Base-by-base conservation (phyloP, 1,284 basidiomycete genomes). In the Cystobasidium pallidum region DNA sequence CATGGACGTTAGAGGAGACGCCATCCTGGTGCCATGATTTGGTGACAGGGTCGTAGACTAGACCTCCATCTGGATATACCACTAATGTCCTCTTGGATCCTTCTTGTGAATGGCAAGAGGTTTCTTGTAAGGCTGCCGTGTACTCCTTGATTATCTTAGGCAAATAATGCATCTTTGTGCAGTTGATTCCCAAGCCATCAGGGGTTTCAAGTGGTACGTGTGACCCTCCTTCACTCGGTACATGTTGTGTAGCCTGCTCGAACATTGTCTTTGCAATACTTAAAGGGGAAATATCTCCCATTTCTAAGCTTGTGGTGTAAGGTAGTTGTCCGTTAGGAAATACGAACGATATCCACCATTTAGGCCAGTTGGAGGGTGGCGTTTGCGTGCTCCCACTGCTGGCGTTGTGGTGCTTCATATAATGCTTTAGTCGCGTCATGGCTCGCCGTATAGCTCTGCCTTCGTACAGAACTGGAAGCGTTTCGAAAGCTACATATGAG, bases 281-380 rank as follows among this genome's bases (percentile, higher is more conserved):
- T 8, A 10, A 13, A 34, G 58, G 64, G 41, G 55, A 70, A 8
- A 77, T 73, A 70, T 61, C 78, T 11, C 79, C 81, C 30, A 75
- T 78, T 6, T 78, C 76, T 36, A 41, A 68, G 67, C 24, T 51
- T 72, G 55, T 81, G 80, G 34, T 24, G 75, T 88, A 85, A 7
- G 86, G 85, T 74, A 81, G 86, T 41, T 75, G 75, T 3, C 85
- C 89, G 19, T 82, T 79, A 0, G 88, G 88, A 77, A 87, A 89
- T 2, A 90, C 86, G n/a, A 85, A 86, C 61, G 85, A 86, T 68
- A 91, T 86, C 89, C 90, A 92, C 87, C 89, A 92, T 41, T 84
- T 85, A 74, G 76, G 59, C 11, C 36, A 61, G 58, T 21, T 28
- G 49, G 15, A 75, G 64, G n/a, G 66, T 66, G 36, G n/a, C 13